phyloP scores from a whole-genome alignment of 2,329 filamentous ascomycete species.

The Passalora sequoiae region DNA sequence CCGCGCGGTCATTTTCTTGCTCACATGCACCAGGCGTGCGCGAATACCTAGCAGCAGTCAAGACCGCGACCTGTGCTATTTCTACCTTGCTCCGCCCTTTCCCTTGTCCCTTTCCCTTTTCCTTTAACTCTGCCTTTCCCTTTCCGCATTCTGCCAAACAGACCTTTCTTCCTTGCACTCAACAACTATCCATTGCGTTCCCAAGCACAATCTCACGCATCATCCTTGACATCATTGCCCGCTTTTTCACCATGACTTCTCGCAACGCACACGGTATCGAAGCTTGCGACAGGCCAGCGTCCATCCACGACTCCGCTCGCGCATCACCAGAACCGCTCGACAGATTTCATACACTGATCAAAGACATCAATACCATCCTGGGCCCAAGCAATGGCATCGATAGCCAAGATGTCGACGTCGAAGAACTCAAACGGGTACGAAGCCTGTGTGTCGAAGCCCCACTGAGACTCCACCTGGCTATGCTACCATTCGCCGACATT shows the following conservation, averaged over 20 bases:
- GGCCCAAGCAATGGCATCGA: constrained; percentile 77
- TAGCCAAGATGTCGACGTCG: constrained; percentile 73
- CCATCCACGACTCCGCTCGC: constrained; percentile 28
- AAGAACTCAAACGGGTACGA: constrained; percentile 64
- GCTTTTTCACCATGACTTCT: no score
- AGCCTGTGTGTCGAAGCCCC: no score
- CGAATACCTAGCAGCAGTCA: neutral
- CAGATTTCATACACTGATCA: constrained; percentile 24
- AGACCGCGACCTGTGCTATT: neutral
- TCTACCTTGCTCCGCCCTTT: no score
- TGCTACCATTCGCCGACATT: no score
- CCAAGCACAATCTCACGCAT: constrained; percentile 1
- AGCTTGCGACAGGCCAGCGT: constrained; percentile 14
- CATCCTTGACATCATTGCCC: no score
- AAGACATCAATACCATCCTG: constrained; percentile 65
- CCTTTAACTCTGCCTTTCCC: neutral
- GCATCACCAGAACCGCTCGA: constrained; percentile 24
- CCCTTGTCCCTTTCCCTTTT: neutral
- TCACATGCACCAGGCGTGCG: neutral
- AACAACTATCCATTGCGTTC: no score
- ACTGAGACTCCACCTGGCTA: no score
- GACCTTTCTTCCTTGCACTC: no score
- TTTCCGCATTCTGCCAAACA: no score
- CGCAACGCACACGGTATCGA: neutral
- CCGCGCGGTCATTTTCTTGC: neutral